These are phyloP conservation scores for Athelia sp. DNA, from an alignment of 1,284 basidiomycete species.

Conservation along the genomic window DNA sequence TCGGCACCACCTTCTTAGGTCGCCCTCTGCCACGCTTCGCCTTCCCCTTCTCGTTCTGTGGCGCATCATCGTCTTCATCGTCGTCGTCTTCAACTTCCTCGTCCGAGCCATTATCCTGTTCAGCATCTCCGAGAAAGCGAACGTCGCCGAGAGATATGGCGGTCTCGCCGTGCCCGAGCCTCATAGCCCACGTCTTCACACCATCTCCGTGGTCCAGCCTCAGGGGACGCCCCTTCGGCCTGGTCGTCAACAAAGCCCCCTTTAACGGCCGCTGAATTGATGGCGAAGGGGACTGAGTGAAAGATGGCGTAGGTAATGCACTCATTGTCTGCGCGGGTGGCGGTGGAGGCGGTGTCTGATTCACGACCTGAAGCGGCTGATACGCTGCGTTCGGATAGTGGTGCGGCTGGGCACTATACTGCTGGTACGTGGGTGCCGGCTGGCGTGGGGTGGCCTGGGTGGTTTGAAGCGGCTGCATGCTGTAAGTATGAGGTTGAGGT, in stretches of 20 bases:
- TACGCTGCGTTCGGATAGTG: conserved; percentile 47
- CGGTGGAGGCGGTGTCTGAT: conserved; percentile 17
- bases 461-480: neutral
- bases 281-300: conserved; percentile 40
- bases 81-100: conserved; percentile 40
- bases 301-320: conserved; percentile 22
- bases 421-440: conserved; percentile 20
- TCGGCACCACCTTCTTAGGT: conserved; percentile 29
- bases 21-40: conserved; percentile 23
- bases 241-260: conserved; percentile 45
- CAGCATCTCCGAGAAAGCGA: conserved; percentile 41
- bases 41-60: conserved; percentile 33
- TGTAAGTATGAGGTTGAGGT: neutral
- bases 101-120: conserved; percentile 43
- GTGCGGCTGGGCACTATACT: conserved; percentile 27
- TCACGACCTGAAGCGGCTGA: conserved; percentile 17
- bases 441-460: conserved; percentile 14
- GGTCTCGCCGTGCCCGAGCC: conserved; percentile 48
- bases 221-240: conserved; percentile 53
- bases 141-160: conserved; percentile 48
- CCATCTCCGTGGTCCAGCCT: conserved; percentile 56
- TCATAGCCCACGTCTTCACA: conserved; percentile 63
- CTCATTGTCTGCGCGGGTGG: conserved; percentile 16
- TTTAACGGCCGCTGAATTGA: conserved; percentile 39
- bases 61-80: conserved; percentile 30